Evolutionary conservation across 495 filamentous ascomycete species (phyloP), one percentile per base, ranked within the genome.

Genomic region (Bombardia bombarda): DNA sequence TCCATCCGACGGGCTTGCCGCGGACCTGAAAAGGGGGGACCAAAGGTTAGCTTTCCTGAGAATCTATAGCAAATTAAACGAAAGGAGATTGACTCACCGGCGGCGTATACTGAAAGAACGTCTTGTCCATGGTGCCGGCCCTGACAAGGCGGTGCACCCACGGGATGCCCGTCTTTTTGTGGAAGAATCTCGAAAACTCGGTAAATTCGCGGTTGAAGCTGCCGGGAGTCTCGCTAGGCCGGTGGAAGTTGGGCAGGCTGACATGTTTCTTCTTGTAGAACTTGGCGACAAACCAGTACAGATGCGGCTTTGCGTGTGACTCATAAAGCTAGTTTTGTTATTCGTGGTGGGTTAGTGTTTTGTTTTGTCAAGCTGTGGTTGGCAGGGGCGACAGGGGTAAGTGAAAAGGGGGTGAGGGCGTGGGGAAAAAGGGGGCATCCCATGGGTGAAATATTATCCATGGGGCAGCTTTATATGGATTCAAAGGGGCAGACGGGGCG

Each of bases 111-210:
- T 45, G 46, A 32, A 67, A 69, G 17, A 35, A 35, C 14, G 13
- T 37, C 5, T 32, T 39, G 0, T 40, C 39, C 4, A 14, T 32
- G 3, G 18, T 14, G 0, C 20, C 43, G n/a, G 10, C 16, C 18
- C 12, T 42, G 34, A 57, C 13, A 10, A 70, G 43, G 3, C 78
- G 66, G 22, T 77, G 45, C 1, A 73, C 65, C 83, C 82, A 87
- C 7, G 57, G 42, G 9, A 70, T 62, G 1, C 74, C 72, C 0
- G 77, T 77, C 52, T 79, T 73, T 2, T 58, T 49, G 10, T 57
- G 45, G 60, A 86, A 87, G 50, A 79, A 78, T 0, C 34, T n/a
- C 49, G 65, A 61, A 53, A 85, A 84, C 0, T 53, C 54, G 0
- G 20, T 48, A 21, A 73, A 61, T 6, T 75, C 76, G 13, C 33